Percentiles rank a stretch among this genome's conserved stretches.
Conservation (phyloP, 1,284 basidiomycete genomes). For the Pseudozyma flocculosa region DNA sequence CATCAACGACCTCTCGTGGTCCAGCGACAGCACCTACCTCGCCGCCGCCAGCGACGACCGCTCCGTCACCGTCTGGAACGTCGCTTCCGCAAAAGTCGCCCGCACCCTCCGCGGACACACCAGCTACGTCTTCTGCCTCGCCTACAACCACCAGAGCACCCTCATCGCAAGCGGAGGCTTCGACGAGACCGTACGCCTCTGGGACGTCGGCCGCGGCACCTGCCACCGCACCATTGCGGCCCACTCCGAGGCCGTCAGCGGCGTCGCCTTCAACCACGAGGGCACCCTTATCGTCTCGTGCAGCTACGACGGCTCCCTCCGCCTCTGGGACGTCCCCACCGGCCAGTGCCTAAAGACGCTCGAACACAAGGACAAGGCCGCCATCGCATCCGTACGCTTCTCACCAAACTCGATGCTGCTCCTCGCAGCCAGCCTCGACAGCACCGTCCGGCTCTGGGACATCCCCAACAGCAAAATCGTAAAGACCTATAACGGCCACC, state of each 20-base stretch:
- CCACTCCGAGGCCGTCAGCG: conserved; percentile 93
- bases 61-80: conserved; percentile 37
- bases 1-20: conserved; percentile 51
- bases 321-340: conserved; percentile 84
- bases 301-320: conserved; percentile 90
- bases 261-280: conserved; percentile 88
- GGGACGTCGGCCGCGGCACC: conserved; percentile 76
- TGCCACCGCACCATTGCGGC: conserved; percentile 66
- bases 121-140: conserved; percentile 87
- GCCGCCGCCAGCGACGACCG: conserved; percentile 50
- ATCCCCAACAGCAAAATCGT: conserved; percentile 86
- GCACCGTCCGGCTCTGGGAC: conserved; percentile 89
- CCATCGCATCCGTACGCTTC: conserved; percentile 83
- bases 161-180: conserved; percentile 87
- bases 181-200: conserved; percentile 90
- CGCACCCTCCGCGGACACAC: conserved; percentile 73
- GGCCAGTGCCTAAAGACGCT: conserved; percentile 96
- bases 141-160: conserved; percentile 84
- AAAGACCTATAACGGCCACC: conserved; percentile 85
- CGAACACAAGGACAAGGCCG: conserved; percentile 91
- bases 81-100: conserved; percentile 11
- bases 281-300: conserved; percentile 90
- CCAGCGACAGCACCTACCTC: conserved; percentile 40
- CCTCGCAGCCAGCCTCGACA: conserved; percentile 85
- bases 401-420: conserved; percentile 88